Evolutionary conservation across 73 alveolate genomes (phyloP).

Genomic region (Paraurostyla sp.): DNA sequence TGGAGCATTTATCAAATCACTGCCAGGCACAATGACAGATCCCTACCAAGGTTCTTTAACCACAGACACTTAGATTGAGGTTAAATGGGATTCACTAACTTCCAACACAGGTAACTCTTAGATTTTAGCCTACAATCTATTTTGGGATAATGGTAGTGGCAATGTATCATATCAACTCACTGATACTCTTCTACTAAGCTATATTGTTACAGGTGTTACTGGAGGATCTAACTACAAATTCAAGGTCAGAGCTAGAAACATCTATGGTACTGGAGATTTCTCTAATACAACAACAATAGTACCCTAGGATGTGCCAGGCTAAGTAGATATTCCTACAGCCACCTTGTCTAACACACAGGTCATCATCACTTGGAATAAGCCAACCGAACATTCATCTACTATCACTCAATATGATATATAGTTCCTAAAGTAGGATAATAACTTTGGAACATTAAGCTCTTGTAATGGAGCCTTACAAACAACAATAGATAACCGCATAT

Average conservation of each 20-base stretch:
- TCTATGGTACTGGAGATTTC: slow-evolving; percentile 65
- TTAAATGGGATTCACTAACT: slow-evolving; percentile 44
- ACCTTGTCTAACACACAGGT: slow-evolving; percentile 2
- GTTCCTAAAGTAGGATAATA: background rate
- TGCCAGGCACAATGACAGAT: slow-evolving; percentile 31
- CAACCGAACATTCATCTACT: background rate
- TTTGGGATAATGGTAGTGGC: slow-evolving; percentile 41
- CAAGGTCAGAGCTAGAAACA: slow-evolving; percentile 68
- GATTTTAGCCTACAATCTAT: slow-evolving; percentile 40
- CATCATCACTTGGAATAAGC: slow-evolving; percentile 18
- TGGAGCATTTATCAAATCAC: slow-evolving; percentile 29
- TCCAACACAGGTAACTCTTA: slow-evolving; percentile 54
- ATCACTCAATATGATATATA: slow-evolving; percentile 5
- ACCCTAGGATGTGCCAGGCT: slow-evolving; percentile 14
- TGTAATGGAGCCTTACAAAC: background rate
- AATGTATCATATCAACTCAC: background rate
- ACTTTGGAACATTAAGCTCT: background rate
- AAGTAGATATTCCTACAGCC: slow-evolving; percentile 1
- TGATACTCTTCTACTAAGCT: slow-evolving; percentile 14
- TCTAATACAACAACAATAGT: slow-evolving; percentile 19
- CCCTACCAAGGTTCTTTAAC: slow-evolving; percentile 47
- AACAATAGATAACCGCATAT: background rate
- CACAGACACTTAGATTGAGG: slow-evolving; percentile 24
- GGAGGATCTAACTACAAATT: slow-evolving; percentile 51
- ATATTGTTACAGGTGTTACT: slow-evolving; percentile 25